A percentile compares a stretch with the other conserved stretches of the same genome.
These are phyloP conservation scores for Phaeosphaeria sp. DNA, from an alignment of 2,329 filamentous ascomycete genomes.

Conservation along the genomic window DNA sequence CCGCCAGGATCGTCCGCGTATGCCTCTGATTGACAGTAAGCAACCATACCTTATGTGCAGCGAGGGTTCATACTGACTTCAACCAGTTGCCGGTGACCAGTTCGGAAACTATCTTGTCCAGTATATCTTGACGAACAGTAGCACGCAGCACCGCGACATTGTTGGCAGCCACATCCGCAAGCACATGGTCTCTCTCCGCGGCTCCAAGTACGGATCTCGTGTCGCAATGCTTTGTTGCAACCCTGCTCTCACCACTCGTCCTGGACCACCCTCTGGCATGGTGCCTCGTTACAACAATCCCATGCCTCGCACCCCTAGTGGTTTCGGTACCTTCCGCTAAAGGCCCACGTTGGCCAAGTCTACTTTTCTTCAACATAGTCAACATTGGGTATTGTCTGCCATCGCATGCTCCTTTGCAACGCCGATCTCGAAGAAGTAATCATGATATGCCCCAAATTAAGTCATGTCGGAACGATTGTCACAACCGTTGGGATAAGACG, in stretches of 20 bases:
- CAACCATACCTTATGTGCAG: slow-evolving; percentile 7
- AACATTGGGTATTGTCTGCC: slow-evolving; percentile 39
- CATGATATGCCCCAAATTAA: slow-evolving; percentile 42
- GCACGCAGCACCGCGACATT: slow-evolving; percentile 86
- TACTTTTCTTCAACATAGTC: slow-evolving; percentile 29
- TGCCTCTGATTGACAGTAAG: slow-evolving; percentile 91
- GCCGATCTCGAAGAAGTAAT: slow-evolving; percentile 41
- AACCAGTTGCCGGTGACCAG: slow-evolving; percentile 87
- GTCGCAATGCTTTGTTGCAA: slow-evolving; percentile 99
- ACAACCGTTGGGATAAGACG: slow-evolving; percentile 39
- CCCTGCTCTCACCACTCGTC: slow-evolving; percentile 85
- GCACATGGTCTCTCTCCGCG: slow-evolving; percentile 98
- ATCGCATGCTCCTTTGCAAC: slow-evolving; percentile 31
- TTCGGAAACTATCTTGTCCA: slow-evolving; percentile 99
- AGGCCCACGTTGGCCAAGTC: slow-evolving; percentile 6
- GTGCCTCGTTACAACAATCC: slow-evolving; percentile 44
- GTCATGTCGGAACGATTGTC: slow-evolving; percentile 41
- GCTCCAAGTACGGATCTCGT: slow-evolving; percentile 97
- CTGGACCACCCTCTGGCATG: slow-evolving; percentile 78
- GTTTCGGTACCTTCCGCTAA: slow-evolving; percentile 41
- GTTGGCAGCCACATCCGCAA: slow-evolving; percentile 94
- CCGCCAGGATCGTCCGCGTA: slow-evolving; percentile 87
- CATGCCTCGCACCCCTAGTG: slow-evolving; percentile 26
- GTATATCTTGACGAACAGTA: slow-evolving; percentile 91
- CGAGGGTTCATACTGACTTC: slow-evolving; percentile 17